These are phyloP conservation scores for Harringtonia aguacate DNA, from an alignment of 2,329 filamentous ascomycete species.

Conservation along the genomic window DNA sequence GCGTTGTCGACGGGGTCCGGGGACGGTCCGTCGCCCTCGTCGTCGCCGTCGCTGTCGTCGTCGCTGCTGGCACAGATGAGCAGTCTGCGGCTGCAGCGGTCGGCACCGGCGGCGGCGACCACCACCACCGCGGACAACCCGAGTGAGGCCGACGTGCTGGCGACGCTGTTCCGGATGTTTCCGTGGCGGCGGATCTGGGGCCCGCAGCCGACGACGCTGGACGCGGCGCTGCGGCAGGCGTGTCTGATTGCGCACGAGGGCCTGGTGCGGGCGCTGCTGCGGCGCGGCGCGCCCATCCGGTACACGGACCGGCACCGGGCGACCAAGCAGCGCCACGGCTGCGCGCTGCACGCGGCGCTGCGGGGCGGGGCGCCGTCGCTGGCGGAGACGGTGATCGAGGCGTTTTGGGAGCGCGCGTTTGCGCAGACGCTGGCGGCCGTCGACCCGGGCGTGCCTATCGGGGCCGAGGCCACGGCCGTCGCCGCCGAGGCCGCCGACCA, in stretches of 20 bases:
- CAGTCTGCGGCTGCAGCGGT: no score
- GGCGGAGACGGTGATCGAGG: conserved; percentile 3
- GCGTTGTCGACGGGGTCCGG: no score
- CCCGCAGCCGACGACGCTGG: conserved; percentile 1
- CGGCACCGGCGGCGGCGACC: no score
- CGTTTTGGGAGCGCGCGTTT: conserved; percentile 3
- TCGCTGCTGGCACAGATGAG: no score
- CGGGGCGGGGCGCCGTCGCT: conserved; percentile 8
- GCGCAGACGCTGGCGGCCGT: neutral
- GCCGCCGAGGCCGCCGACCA: conserved; percentile 1
- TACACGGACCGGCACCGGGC: conserved; percentile 1
- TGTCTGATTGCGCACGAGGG: conserved; percentile 8
- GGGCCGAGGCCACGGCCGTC: neutral
- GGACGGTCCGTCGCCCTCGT: no score
- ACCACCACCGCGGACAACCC: no score
- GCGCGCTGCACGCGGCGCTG: conserved; percentile 11
- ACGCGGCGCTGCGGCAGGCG: conserved; percentile 5
- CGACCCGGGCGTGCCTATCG: no score
- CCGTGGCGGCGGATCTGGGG: conserved; percentile 4
- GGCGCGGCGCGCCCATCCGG: conserved; percentile 12
- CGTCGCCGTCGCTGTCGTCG: no score
- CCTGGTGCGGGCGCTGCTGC: conserved; percentile 10
- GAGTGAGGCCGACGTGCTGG: neutral
- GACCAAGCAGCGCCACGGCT: neutral
- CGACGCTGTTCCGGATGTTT: neutral